Evolutionary conservation across 2,329 filamentous ascomycete genomes (phyloP).

Genomic region (Pochonia chlamydosporia): DNA sequence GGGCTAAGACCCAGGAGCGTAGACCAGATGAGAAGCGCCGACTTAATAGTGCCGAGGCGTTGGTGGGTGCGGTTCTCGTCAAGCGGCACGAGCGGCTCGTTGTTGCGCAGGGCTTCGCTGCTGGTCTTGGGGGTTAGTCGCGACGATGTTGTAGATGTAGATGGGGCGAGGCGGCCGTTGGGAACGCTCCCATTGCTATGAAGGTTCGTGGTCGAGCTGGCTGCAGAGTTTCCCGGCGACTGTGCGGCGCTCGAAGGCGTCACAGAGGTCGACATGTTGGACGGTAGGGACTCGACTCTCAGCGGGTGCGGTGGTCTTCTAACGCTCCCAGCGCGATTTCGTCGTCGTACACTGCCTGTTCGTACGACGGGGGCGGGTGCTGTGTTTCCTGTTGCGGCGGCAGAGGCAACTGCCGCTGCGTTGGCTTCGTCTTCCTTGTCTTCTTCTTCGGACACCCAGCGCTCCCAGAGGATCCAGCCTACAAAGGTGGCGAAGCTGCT

Average conservation of each 20-base stretch:
- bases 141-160: slow-evolving; percentile 32
- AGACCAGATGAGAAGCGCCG: slow-evolving; percentile 86
- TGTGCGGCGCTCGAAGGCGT: slow-evolving; percentile 17
- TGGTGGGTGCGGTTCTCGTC: slow-evolving; percentile 40
- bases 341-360: slow-evolving; percentile 27
- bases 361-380: slow-evolving; percentile 9
- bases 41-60: slow-evolving; percentile 78
- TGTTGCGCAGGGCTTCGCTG: slow-evolving; percentile 22
- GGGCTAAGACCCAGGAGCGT: slow-evolving; percentile 87
- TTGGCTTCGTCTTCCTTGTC: slow-evolving; percentile 35
- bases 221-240: slow-evolving; percentile 26
- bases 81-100: slow-evolving; percentile 20
- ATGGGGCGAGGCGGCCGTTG: slow-evolving; percentile 42
- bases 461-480: slow-evolving; percentile 88
- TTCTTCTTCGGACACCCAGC: slow-evolving; percentile 74
- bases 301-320: slow-evolving; percentile 26
- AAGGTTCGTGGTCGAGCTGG: slow-evolving; percentile 43
- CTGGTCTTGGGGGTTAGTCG: slow-evolving; percentile 21
- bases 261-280: slow-evolving; percentile 11
- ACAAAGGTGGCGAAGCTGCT: slow-evolving; percentile 76
- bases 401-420: slow-evolving; percentile 28
- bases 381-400: slow-evolving; percentile 11
- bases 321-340: slow-evolving; percentile 30
- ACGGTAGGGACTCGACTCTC: slow-evolving; percentile 20
- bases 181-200: slow-evolving; percentile 3